Base-by-base conservation (phyloP, 1,284 basidiomycete genomes). In the Gymnopus androsaceus region DNA sequence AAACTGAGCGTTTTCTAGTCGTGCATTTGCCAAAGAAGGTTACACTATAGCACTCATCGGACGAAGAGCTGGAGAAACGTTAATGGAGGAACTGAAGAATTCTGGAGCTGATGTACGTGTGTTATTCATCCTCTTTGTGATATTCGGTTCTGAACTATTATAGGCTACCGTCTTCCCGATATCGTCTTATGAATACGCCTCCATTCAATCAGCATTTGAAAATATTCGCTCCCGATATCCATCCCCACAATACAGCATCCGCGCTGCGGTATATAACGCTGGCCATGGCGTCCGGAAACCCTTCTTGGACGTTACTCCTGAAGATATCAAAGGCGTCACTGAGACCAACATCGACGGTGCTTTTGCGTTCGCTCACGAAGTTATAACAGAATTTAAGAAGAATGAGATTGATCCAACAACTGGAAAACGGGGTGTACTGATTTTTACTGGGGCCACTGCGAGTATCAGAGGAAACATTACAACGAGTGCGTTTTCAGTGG, bases 31-130 rank as follows among this genome's bases (percentile, higher is more conserved):
- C 4, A 81, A 82, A 64, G 70, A 80, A 33, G 88, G 88, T 1
- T 91, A 88, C 64, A 80, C 77, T 40, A 77, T 91, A 37, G 88
- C 88, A 0, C 69, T 91, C 45, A 76, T 91, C 45, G 85, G 87
- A 8, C 77, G 89, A 40, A 81, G 82, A 41, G 67, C 74, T 1
- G 81, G 83, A 9, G 72, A 81, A 53, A 77, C 75, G 37, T 70
- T 86, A 7, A 79, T 83, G 5, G 65, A 75, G 2, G 83, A 85
- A 47, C 76, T 91, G 49, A 85, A 78, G 54, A 59, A 67, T 14
- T 68, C 72, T n/a, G 87, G 85, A 17, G 86, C 83, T 33, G 79
- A 85, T 62, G 87, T 85, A 56, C 51, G 72, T 56, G 3, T n/a
- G n/a, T 31, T 7, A 27, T 12, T 34, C 25, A 1, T 36, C 4